Conservation (phyloP, 2,329 filamentous ascomycete genomes). For the Xylariaceae sp. region DNA sequence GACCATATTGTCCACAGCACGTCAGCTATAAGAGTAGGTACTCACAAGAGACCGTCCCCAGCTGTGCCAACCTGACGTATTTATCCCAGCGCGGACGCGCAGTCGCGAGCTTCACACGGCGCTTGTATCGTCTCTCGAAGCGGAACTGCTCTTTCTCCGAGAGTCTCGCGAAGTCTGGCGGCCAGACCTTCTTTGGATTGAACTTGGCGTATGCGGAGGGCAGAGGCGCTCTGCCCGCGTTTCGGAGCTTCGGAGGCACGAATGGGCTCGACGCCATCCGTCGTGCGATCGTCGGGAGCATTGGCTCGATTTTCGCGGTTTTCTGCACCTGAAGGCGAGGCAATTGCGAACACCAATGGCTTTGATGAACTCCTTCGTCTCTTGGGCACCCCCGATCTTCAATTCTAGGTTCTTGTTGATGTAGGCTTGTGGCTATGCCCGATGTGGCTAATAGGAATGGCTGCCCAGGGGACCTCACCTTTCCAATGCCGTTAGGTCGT, state of each 20-base stretch:
- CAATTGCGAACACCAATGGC: no score
- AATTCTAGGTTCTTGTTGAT: no score
- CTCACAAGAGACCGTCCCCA: constrained; percentile 56
- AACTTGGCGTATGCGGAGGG: constrained; percentile 45
- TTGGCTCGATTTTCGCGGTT: constrained; percentile 16
- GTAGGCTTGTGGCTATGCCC: no score
- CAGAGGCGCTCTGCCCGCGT: constrained; percentile 14
- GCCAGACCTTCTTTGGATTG: constrained; percentile 71
- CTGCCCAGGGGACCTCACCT: no score
- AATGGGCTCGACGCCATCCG: constrained; percentile 35
- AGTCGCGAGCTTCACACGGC: constrained; percentile 51
- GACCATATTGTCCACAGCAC: neutral
- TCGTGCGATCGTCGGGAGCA: constrained; percentile 48
- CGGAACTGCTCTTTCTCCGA: constrained; percentile 71
- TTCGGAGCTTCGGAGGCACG: constrained; percentile 21
- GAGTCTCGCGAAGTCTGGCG: constrained; percentile 70
- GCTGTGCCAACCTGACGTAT: constrained; percentile 60
- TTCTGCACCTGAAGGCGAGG: neutral
- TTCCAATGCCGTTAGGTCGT: no score
- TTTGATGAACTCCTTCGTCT: neutral
- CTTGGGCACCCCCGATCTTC: neutral
- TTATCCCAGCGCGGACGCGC: constrained; percentile 31
- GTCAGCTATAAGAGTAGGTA: constrained; percentile 6
- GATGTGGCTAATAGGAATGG: no score
- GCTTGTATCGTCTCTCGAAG: constrained; percentile 76